Conservation (phyloP, 345 rosid genomes). For the Populus pruinosa region DNA sequence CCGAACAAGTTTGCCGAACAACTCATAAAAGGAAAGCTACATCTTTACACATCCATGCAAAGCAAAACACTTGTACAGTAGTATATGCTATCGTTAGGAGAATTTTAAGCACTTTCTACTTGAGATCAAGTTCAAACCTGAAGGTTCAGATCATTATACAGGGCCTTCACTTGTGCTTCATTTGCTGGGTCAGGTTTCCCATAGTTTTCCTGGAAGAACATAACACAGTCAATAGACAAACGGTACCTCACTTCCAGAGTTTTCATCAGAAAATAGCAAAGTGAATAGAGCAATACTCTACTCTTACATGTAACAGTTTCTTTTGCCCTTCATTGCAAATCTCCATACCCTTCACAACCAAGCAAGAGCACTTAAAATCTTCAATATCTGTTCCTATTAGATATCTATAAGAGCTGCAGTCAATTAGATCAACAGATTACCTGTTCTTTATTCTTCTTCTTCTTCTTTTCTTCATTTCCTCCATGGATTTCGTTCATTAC, state of each 20-base stretch:
- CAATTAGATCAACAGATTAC: background rate
- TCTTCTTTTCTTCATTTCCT: background rate
- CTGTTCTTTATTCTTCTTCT: background rate
- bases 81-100: background rate
- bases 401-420: background rate
- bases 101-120: background rate
- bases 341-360: slow-evolving; percentile 39
- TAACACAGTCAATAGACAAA: background rate
- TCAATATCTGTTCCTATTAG: slow-evolving; percentile 30
- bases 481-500: background rate
- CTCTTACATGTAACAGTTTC: slow-evolving; percentile 17
- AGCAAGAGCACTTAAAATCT: slow-evolving; percentile 49
- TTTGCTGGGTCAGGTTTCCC: slow-evolving; percentile 61
- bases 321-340: slow-evolving; percentile 21
- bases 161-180: slow-evolving; percentile 67
- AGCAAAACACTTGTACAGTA: background rate
- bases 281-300: background rate
- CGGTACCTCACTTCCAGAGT: too few relatives aligned
- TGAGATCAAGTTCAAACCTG: slow-evolving; percentile 42
- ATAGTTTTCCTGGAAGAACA: slow-evolving; percentile 58
- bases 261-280: background rate
- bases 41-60: background rate
- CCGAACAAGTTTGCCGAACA: background rate
- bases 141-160: slow-evolving; percentile 64
- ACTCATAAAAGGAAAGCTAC: background rate